These are phyloP conservation scores for Xylogone sp. DNA, from an alignment of 2,329 filamentous ascomycete species.

Conservation along the genomic window DNA sequence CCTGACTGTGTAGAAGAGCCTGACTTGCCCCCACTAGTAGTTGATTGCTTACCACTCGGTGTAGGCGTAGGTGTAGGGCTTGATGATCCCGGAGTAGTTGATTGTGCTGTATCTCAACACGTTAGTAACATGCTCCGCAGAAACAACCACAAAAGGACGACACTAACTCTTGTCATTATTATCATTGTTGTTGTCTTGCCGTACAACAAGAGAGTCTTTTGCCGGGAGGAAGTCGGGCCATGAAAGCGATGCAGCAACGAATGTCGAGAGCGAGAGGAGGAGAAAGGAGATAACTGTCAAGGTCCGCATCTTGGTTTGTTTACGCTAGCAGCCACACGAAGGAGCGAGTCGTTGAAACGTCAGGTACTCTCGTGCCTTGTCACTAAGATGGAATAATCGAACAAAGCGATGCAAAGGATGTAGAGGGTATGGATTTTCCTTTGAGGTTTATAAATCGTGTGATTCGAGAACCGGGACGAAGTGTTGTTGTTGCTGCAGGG, in stretches of 20 bases:
- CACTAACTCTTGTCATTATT: constrained; percentile 3
- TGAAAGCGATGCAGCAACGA: constrained; percentile 37
- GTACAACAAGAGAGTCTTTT: constrained; percentile 47
- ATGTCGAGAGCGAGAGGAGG: constrained; percentile 43
- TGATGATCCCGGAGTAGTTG: background rate
- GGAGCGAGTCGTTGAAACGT: background rate
- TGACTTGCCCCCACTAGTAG: too few species aligned
- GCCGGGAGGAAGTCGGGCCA: constrained; percentile 56
- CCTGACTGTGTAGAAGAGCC: too few species aligned
- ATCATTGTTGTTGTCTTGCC: constrained; percentile 34
- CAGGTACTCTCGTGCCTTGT: background rate
- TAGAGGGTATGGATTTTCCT: background rate
- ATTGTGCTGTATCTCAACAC: background rate
- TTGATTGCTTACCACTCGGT: too few species aligned
- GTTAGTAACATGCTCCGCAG: background rate
- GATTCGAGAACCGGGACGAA: constrained; percentile 1
- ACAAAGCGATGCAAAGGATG: background rate
- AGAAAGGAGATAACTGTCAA: constrained; percentile 45
- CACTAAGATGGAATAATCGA: background rate
- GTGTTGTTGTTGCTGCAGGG: constrained; percentile 4
- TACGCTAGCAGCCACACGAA: constrained; percentile 6
- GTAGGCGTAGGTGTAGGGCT: too few species aligned
- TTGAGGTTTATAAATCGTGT: background rate
- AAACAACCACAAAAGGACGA: background rate
- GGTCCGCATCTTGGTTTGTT: constrained; percentile 45